These are phyloP conservation scores for Rhodomyrtus psidioides DNA, from an alignment of 441 rosid species.

Conservation along the genomic window DNA sequence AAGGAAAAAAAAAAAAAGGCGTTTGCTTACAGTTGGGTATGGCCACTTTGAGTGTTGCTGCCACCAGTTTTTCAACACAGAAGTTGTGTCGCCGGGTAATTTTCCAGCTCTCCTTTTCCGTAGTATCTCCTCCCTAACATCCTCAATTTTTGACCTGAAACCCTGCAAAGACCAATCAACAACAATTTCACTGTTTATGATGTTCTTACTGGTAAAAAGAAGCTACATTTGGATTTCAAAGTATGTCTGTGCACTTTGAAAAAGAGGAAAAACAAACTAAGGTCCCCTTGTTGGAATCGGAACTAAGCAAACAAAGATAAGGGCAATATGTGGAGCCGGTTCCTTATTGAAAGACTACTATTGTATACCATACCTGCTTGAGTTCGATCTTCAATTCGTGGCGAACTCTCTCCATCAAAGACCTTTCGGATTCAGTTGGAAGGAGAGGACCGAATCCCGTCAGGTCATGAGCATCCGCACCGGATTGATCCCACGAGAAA, in stretches of 20 bases:
- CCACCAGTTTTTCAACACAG: conserved; percentile 94
- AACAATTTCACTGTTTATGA: background rate
- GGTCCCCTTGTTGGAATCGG: background rate
- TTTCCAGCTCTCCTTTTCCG: conserved; percentile 95
- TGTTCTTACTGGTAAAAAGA: background rate
- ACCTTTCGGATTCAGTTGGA: conserved; percentile 92
- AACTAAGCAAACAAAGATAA: background rate
- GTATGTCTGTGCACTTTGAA: background rate
- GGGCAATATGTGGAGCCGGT: background rate
- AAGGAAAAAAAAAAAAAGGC: background rate
- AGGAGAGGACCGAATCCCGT: conserved; percentile 91
- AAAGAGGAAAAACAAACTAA: background rate
- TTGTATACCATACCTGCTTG: conserved; percentile 56
- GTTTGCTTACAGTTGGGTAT: conserved; percentile 77
- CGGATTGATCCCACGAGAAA: conserved; percentile 62
- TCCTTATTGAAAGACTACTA: background rate
- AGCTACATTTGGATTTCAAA: background rate
- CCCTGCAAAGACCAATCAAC: conserved; percentile 38
- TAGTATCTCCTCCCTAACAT: conserved; percentile 92
- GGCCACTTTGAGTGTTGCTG: conserved; percentile 97
- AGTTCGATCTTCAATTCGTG: conserved; percentile 91
- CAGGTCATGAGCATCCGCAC: conserved; percentile 57
- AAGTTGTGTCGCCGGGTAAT: conserved; percentile 97
- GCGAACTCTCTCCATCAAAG: conserved; percentile 94
- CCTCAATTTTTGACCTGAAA: conserved; percentile 85